Evolutionary conservation across 805 yeast species (phyloP).

Genomic region (Candida insectorum): DNA sequence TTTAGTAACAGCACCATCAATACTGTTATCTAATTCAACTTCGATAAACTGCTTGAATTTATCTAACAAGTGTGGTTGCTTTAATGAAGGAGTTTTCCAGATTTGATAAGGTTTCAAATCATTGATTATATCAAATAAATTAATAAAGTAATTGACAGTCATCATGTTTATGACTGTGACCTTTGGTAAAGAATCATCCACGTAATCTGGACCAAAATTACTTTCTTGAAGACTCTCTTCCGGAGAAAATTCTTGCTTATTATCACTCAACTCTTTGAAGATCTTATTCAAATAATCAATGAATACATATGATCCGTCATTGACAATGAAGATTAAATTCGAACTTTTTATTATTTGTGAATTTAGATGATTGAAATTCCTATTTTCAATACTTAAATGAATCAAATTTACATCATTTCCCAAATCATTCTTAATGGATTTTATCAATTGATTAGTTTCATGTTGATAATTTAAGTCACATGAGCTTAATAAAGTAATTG

Average conservation of each 20-base stretch:
- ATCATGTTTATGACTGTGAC: slow-evolving; percentile 36
- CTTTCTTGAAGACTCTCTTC: slow-evolving; percentile 1
- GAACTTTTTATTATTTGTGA: slow-evolving; percentile 19
- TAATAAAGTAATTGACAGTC: slow-evolving; percentile 37
- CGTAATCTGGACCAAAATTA: too few species aligned
- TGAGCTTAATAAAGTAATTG: slow-evolving; percentile 22
- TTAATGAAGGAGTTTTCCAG: slow-evolving; percentile 36
- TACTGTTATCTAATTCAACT: slow-evolving; percentile 16
- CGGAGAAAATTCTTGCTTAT: too few species aligned
- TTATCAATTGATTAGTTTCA: slow-evolving; percentile 16
- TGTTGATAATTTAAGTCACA: slow-evolving; percentile 14
- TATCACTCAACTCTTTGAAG: slow-evolving; percentile 4
- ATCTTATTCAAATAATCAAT: slow-evolving; percentile 20
- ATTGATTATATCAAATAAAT: slow-evolving; percentile 35
- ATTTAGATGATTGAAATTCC: slow-evolving; percentile 8
- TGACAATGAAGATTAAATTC: slow-evolving; percentile 31
- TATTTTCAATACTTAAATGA: slow-evolving; percentile 3
- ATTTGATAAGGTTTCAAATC: slow-evolving; percentile 32
- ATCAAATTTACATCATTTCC: slow-evolving; percentile 9
- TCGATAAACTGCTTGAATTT: slow-evolving; percentile 29
- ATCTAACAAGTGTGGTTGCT: slow-evolving; percentile 19
- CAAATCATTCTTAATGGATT: slow-evolving; percentile 10
- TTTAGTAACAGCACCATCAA: neutral
- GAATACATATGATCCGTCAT: slow-evolving; percentile 34
- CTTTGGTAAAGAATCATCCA: slow-evolving; percentile 17